phyloP scores from a whole-genome alignment of 306 rosid genomes.

The Trifolium fragiferum region DNA sequence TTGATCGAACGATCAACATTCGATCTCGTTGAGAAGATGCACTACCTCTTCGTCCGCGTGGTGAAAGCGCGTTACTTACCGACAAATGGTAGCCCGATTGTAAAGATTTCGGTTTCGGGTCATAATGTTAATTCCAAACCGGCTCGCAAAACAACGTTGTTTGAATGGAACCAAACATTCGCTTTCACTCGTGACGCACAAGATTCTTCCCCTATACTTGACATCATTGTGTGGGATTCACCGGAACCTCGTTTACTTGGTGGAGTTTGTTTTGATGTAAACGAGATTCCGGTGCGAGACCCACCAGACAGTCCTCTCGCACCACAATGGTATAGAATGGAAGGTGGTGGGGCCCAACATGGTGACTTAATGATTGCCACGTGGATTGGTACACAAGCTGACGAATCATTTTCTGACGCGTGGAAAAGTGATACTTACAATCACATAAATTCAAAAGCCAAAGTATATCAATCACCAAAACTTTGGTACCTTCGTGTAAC shows the following conservation, averaged over 20 bases:
- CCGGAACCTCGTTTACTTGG: conserved; percentile 58
- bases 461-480: conserved; percentile 83
- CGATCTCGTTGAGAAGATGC: conserved; percentile 94
- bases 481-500: conserved; percentile 85
- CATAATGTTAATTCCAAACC: conserved; percentile 58
- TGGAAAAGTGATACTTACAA: conserved; percentile 68
- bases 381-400: conserved; percentile 93
- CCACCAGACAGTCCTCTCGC: conserved; percentile 90
- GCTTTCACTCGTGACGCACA: conserved; percentile 73
- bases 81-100: conserved; percentile 59
- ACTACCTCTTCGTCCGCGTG: conserved; percentile 74
- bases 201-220: conserved; percentile 67
- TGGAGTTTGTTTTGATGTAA: conserved; percentile 78
- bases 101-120: conserved; percentile 58
- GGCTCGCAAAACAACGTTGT: conserved; percentile 57
- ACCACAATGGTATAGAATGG: conserved; percentile 89
- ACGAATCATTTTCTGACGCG: conserved; percentile 79
- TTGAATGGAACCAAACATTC: conserved; percentile 93
- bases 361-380: conserved; percentile 94
- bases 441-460: conserved; percentile 56
- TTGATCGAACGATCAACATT: conserved; percentile 66
- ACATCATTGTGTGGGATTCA: conserved; percentile 75
- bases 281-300: conserved; percentile 78
- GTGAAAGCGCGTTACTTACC: conserved; percentile 76
- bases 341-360: conserved; percentile 61